These are phyloP conservation scores for Saitoella complicata DNA, from an alignment of 805 yeast genomes.

Conservation along the genomic window DNA sequence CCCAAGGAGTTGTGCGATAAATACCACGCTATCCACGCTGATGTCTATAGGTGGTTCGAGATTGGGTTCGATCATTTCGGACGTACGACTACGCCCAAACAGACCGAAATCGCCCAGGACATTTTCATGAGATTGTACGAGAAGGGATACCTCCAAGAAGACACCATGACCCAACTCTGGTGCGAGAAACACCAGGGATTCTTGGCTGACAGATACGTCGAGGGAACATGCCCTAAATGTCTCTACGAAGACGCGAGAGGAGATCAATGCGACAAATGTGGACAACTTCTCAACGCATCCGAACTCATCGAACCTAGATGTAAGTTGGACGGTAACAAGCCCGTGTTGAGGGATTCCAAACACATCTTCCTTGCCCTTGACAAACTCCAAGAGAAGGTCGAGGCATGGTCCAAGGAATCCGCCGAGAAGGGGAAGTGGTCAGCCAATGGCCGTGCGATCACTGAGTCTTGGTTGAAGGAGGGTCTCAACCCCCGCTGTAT, in stretches of 20 bases:
- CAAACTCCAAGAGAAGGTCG: conserved; percentile 62
- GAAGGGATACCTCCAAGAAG: conserved; percentile 74
- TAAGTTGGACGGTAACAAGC: conserved; percentile 73
- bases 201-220: conserved; percentile 91
- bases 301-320: conserved; percentile 92
- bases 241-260: conserved; percentile 94
- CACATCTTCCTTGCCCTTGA: conserved; percentile 75
- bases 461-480: conserved; percentile 84
- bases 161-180: conserved; percentile 74
- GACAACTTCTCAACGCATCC: conserved; percentile 72
- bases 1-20: conserved; percentile 85
- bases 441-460: conserved; percentile 73
- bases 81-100: conserved; percentile 81
- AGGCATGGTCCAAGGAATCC: conserved; percentile 54
- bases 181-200: conserved; percentile 83
- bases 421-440: conserved; percentile 76
- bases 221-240: conserved; percentile 95
- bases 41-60: conserved; percentile 93
- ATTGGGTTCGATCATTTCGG: conserved; percentile 92
- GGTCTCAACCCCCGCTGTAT: conserved; percentile 90
- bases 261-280: conserved; percentile 98
- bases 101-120: conserved; percentile 90
- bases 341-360: conserved; percentile 63
- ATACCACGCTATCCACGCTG: conserved; percentile 69
- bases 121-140: conserved; percentile 61